Evolutionary conservation across 2,329 filamentous ascomycete species (phyloP).

Genomic region (Colletotrichum neosansevieriae): DNA sequence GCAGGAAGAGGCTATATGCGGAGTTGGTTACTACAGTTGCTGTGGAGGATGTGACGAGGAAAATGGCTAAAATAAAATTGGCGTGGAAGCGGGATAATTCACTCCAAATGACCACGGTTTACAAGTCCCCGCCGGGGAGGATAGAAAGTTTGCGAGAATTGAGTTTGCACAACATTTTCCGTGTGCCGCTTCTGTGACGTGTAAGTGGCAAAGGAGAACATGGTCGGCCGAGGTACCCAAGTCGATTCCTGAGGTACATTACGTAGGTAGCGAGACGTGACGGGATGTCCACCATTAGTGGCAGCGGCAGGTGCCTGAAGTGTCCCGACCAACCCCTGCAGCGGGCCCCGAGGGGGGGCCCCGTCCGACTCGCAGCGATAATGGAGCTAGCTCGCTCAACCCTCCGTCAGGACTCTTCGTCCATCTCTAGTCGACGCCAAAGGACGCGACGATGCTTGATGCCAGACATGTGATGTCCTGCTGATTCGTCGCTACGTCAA

Average conservation of each 20-base stretch:
- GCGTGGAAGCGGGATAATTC: too few species aligned
- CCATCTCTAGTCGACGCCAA: constrained; percentile 26
- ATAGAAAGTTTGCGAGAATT: too few species aligned
- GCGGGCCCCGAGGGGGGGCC: constrained; percentile 28
- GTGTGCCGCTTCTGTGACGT: background rate
- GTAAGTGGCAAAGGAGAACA: background rate
- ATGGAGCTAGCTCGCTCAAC: constrained; percentile 39
- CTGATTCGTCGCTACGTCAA: constrained; percentile 27
- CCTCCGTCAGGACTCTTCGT: constrained; percentile 36
- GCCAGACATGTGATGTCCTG: constrained; percentile 35
- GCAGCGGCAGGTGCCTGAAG: constrained; percentile 13
- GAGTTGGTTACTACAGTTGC: too few species aligned
- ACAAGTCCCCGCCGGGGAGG: too few species aligned
- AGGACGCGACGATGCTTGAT: constrained; percentile 37
- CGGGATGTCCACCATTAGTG: background rate
- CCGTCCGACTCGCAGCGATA: constrained; percentile 36
- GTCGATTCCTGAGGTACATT: background rate
- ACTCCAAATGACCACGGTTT: too few species aligned
- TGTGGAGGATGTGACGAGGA: too few species aligned
- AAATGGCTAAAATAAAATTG: too few species aligned
- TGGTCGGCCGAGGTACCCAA: background rate
- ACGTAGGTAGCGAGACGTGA: background rate
- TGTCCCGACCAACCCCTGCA: constrained; percentile 33
- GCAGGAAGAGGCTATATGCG: too few species aligned
- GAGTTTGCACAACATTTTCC: too few species aligned